Evolutionary conservation across 139 green algal species (phyloP), one percentile per base, ranked within the genome.

Genomic region (Chlamydomonas sphaeroides): DNA sequence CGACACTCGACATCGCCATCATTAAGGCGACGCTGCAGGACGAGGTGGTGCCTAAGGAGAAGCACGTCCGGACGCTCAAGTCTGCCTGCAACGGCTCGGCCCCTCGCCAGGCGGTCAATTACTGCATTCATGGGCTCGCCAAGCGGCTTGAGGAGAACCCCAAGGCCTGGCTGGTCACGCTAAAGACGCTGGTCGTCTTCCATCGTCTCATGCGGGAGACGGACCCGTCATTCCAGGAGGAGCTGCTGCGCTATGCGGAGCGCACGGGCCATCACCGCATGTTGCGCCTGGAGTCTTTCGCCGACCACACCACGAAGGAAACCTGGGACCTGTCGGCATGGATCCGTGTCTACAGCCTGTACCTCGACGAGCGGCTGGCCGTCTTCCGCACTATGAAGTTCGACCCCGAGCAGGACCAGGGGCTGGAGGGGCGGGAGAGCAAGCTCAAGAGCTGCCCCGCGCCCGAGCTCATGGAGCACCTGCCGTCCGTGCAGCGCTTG

Each of bases 1-100:
- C 78, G 18, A 90, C 90, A 30, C 63, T 98, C 42, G 95, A 98
- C 68, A 86, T 98, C 26, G 96, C 96, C 14, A 86, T 98, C 10
- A 86, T 97, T 33, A 99, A 99, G 86, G 92, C 96, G n/a, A 97
- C 95, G 26, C 87, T 95, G 35, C 86, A 94, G 30, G 93, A 97
- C 32, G 92, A 95, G 72, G 87, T 97, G 0, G 88, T 95, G 45
- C 96, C 96, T 25, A 99, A 99, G 83, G 96, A 99, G 89, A 99
- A 99, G 89, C 96, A 99, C 74, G 96, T 99, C 8, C 83, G 85
- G n/a, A 95, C 88, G 30, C 78, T 93, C 35, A 89, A 89, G 59
- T 78, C 87, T 5, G 86, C 83, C 0, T 90, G 86, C 84, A 68
- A 26, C n/a, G 72, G 42, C 1, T 63, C 82, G 0, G 26, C 61